These are phyloP conservation scores for Leishmania arabica DNA, from an alignment of 208 protist genomes.

Conservation along the genomic window DNA sequence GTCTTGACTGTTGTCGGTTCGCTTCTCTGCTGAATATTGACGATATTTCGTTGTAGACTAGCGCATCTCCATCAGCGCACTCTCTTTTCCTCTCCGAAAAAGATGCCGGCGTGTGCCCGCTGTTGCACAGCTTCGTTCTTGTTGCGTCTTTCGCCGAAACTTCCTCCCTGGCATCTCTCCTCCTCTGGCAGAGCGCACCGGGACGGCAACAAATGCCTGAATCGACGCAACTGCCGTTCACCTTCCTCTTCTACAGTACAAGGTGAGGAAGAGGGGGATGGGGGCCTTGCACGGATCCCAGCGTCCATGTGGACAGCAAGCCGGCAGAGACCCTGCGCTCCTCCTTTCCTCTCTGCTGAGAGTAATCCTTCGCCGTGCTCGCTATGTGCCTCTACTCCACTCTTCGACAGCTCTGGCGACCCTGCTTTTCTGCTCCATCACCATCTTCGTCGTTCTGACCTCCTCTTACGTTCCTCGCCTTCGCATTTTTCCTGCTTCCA, in stretches of 20 bases:
- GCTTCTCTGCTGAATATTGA: not conserved
- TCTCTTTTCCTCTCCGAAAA: not conserved
- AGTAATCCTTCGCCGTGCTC: not conserved
- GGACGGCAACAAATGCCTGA: not conserved
- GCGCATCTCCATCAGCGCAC: not conserved
- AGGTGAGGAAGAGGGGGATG: not conserved
- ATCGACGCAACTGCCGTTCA: not conserved
- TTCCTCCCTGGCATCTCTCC: not conserved
- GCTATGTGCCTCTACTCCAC: not conserved
- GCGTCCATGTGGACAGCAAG: not conserved
- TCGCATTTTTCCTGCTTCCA: not conserved
- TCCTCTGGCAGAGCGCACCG: not conserved
- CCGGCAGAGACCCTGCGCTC: not conserved
- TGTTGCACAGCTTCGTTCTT: conserved; percentile 7
- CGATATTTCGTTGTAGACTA: not conserved
- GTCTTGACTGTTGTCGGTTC: not conserved
- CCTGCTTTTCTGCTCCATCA: not conserved
- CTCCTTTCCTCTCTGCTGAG: not conserved
- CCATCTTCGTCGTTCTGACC: not conserved
- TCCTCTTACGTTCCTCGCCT: not conserved
- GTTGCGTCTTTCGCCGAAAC: not conserved
- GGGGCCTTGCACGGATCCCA: not conserved
- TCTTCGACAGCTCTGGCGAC: not conserved
- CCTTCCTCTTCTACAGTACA: not conserved
- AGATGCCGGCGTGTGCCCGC: not conserved